A percentile compares a stretch with the other conserved stretches of the same genome.
These are phyloP conservation scores for Lithohypha guttulata DNA, from an alignment of 2,329 filamentous ascomycete genomes.

Conservation along the genomic window DNA sequence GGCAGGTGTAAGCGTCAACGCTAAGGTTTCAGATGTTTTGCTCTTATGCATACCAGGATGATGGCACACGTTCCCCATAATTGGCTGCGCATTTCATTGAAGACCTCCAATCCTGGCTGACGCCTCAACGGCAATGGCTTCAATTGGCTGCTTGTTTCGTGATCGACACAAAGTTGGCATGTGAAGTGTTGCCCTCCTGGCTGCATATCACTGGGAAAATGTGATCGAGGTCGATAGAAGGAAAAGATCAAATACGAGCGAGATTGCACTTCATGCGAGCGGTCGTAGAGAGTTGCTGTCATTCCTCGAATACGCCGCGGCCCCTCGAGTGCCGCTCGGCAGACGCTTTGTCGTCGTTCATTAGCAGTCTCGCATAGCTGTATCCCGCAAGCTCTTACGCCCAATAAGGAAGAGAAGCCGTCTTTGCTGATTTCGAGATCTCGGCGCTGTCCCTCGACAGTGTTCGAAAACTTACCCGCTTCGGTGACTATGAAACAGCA, in stretches of 20 bases:
- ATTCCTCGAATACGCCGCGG: too few relatives aligned
- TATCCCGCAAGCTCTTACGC: background rate
- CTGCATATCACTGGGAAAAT: background rate
- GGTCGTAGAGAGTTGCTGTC: background rate
- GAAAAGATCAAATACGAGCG: background rate
- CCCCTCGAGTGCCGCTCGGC: too few relatives aligned
- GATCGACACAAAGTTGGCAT: background rate
- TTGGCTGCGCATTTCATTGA: too few relatives aligned
- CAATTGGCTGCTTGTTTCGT: background rate
- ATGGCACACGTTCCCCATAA: background rate
- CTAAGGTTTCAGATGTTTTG: constrained; percentile 17
- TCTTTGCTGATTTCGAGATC: background rate
- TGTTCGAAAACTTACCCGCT: background rate
- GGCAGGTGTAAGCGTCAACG: constrained; percentile 2
- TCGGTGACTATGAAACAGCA: background rate
- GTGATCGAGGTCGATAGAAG: background rate
- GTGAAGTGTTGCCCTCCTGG: background rate
- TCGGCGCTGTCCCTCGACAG: background rate
- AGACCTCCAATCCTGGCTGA: too few relatives aligned
- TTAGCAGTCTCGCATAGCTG: background rate
- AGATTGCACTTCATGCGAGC: background rate
- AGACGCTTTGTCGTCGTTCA: background rate
- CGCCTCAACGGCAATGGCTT: background rate
- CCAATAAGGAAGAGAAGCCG: background rate
- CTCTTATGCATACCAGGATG: constrained; percentile 6